phyloP scores from a whole-genome alignment of 371 early-diverging fungal species.

The Synchytrium microbalum region DNA sequence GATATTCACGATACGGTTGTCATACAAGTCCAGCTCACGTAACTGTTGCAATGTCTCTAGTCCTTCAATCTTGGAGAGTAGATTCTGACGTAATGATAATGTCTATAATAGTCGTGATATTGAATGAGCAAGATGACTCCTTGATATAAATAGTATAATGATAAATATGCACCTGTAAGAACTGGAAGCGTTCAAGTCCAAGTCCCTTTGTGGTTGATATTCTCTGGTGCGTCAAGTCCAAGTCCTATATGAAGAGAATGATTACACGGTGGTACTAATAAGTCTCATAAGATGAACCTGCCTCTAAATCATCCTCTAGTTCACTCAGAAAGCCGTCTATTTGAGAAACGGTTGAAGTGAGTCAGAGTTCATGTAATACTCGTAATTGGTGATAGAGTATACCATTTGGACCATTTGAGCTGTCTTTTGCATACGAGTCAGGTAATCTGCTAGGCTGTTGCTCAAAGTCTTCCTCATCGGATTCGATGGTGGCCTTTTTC shows the following conservation, averaged over 20 bases:
- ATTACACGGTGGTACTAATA: background rate
- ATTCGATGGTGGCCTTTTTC: too few species aligned
- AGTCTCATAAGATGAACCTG: conserved; percentile 10
- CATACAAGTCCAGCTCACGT: conserved; percentile 85
- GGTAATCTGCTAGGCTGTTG: background rate
- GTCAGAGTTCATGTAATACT: too few species aligned
- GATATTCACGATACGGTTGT: conserved; percentile 65
- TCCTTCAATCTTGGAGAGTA: conserved; percentile 65
- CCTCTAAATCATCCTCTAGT: conserved; percentile 42
- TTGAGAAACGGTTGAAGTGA: background rate
- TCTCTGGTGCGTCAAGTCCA: conserved; percentile 75
- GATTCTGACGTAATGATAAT: conserved; percentile 84
- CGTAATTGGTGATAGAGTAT: too few species aligned
- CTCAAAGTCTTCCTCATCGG: background rate
- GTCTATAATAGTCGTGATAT: conserved; percentile 51
- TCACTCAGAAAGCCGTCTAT: conserved; percentile 39
- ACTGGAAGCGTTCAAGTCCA: conserved; percentile 58
- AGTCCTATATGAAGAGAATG: conserved; percentile 42
- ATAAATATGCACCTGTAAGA: conserved; percentile 48
- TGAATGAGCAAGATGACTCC: too few species aligned
- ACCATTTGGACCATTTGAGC: background rate
- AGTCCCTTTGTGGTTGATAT: conserved; percentile 53
- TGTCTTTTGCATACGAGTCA: background rate
- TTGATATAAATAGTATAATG: background rate
- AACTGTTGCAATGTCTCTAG: conserved; percentile 48